These are phyloP conservation scores for Athelia psychrophila DNA, from an alignment of 1,284 basidiomycete species.

Conservation along the genomic window DNA sequence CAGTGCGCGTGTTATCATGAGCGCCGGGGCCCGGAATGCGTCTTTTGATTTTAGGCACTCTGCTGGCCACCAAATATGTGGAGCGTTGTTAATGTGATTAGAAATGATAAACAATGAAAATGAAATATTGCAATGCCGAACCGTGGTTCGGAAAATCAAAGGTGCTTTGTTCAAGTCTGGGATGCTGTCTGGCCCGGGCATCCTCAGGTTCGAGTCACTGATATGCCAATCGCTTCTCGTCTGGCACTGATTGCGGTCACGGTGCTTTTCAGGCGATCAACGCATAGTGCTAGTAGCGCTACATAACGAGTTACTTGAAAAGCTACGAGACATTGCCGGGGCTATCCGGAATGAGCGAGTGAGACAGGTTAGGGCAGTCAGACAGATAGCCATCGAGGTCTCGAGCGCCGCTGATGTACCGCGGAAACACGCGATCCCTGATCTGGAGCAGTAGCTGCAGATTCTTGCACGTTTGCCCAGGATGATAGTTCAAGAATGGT, in stretches of 20 bases:
- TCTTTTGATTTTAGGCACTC: too few species aligned
- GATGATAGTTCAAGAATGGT: too few species aligned
- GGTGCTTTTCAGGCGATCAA: slow-evolving; percentile 22
- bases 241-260: not conserved
- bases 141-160: slow-evolving; percentile 33
- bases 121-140: too few species aligned
- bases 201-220: slow-evolving; percentile 26
- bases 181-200: slow-evolving; percentile 35
- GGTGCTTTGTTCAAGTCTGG: slow-evolving; percentile 41
- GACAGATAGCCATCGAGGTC: slow-evolving; percentile 1
- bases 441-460: not conserved
- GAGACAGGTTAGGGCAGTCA: not conserved
- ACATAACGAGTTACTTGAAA: slow-evolving; percentile 20
- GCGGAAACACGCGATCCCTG: not conserved
- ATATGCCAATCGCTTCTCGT: not conserved
- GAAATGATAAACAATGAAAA: too few species aligned
- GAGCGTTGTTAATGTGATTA: too few species aligned
- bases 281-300: slow-evolving; percentile 20
- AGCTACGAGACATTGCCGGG: slow-evolving; percentile 22
- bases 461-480: too few species aligned
- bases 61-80: too few species aligned
- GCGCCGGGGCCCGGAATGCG: too few species aligned
- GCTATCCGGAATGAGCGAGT: slow-evolving; percentile 9
- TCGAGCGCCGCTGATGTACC: not conserved
- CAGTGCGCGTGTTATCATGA: slow-evolving; percentile 36